These are phyloP conservation scores for Onygenales sp. DNA, from an alignment of 2,329 filamentous ascomycete species.

Conservation along the genomic window DNA sequence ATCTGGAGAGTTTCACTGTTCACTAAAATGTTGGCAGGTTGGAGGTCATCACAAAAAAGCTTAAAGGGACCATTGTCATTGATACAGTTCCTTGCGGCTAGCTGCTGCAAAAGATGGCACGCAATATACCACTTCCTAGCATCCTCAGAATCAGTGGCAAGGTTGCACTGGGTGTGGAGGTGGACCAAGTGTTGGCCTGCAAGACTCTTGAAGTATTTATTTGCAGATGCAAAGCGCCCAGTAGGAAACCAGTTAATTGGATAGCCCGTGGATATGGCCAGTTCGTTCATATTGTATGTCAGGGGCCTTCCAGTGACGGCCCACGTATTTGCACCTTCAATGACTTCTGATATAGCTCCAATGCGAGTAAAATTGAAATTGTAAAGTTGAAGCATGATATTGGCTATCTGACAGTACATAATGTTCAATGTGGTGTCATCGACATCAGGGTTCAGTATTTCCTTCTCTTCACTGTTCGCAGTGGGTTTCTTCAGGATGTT, in stretches of 20 bases:
- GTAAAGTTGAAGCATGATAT: constrained; percentile 23
- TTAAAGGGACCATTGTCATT: constrained; percentile 23
- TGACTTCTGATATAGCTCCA: constrained; percentile 26
- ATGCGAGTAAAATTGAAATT: constrained; percentile 21
- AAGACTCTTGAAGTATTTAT: constrained; percentile 22
- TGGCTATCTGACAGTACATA: constrained; percentile 14
- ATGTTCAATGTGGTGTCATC: constrained; percentile 12
- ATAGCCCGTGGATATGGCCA: constrained; percentile 23
- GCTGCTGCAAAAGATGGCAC: constrained; percentile 23
- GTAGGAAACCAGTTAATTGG: constrained; percentile 20
- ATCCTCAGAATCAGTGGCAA: constrained; percentile 19
- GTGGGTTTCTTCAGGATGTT: constrained; percentile 13
- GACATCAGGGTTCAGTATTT: constrained; percentile 12
- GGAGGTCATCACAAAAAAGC: constrained; percentile 32
- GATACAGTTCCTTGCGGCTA: constrained; percentile 21
- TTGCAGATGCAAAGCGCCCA: constrained; percentile 20
- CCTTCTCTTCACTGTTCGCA: constrained; percentile 14
- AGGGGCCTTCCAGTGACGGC: constrained; percentile 24
- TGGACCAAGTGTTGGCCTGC: constrained; percentile 19
- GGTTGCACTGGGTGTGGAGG: constrained; percentile 24
- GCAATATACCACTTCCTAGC: constrained; percentile 24
- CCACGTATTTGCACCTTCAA: constrained; percentile 16
- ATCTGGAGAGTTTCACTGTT: constrained; percentile 28
- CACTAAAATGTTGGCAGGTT: constrained; percentile 30
- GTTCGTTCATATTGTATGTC: constrained; percentile 35